Evolutionary conservation across 2,329 filamentous ascomycete species (phyloP), one percentile per base, ranked within the genome.

Genomic region (Botrytis galanthina): DNA sequence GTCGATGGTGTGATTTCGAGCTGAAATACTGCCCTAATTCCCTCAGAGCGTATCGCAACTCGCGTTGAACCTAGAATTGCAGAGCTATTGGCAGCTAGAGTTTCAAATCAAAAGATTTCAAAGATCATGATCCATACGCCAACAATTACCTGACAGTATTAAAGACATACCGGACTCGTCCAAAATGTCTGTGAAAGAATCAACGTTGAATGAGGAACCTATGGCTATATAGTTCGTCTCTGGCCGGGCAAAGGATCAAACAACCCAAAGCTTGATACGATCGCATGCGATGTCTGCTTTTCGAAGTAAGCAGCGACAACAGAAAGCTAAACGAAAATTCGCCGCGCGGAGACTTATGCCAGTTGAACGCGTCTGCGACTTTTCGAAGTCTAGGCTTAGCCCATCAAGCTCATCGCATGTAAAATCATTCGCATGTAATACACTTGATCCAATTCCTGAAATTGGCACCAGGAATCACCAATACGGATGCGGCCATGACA

Each of bases 201-300:
- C 10, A 10, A 59, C 20, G 4, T 32, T 48, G 0, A 16, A n/a
- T 8, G 32, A 37, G 32, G 32, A 3, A 26, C 46, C 42, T 8
- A 37, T 37, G 18, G 7, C 9, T n/a, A 51, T 69, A 16, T 32
- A 69, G 12, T 69, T 69, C 46, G 66, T 69, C 48, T 69, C 48
- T 29, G 46, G 66, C n/a, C 66, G 35, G 18, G 29, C 66, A 22
- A 69, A 57, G 26, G 46, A 69, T 57, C 20, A 14, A 3, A 32
- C 20, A 14, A 70, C 35, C 26, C 22, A 42, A n/a, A 70, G n/a
- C 10, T 18, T 54, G 32, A 59, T 70, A 42, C 67, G 67, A 20
- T 70, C 67, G 12, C 67, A 69, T 29, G 67, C 48, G n/a, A 70
- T 59, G 48, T 57, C 8, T 42, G 51, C 67, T 35, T 32, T 69